Evolutionary conservation across 2,329 filamentous ascomycete genomes (phyloP), one percentile per base, ranked within the genome.

Genomic region (Apiospora phragmitis): DNA sequence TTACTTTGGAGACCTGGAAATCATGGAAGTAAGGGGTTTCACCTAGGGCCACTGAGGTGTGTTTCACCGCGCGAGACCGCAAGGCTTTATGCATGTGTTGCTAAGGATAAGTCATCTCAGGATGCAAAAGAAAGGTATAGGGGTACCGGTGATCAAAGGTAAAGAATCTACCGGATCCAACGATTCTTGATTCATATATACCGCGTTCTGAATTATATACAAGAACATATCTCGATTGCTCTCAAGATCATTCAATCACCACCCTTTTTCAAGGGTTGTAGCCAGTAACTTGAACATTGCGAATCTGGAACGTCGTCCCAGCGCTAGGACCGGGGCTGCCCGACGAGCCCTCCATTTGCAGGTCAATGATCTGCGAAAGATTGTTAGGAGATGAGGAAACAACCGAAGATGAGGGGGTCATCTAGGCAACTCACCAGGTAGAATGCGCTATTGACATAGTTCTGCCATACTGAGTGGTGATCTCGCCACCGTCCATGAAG

Each of bases 381-480:
- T n/a, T 26, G 24, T 49, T 62, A 62, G 55, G 9, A n/a, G 16
- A 5, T 11, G 51, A n/a, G 32, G 9, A 21, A n/a, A n/a, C 18
- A 62, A 9, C 29, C 12, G 8, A n/a, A 3, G 9, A 6, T 35
- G 21, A 12, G 8, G 9, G 16, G 18, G 7, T n/a, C 2, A 62
- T 38, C 7, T 68, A 43, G 73, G 68, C 4, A 1, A 47, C 38
- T 32, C 49, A 77, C 81, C 79, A 85, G 72, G 68, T 82, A 84
- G 78, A 86, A 80, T 0, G 82, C 76, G 76, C 86, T 81, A 4
- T 85, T 86, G 7, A 87, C 81, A 75, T 84, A 88, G 0, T 81
- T 83, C 21, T 81, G 0, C 86, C 88, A 55, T 83, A 81, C 75
- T 89, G 87, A 3, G 83, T 87, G 29, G 84, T 81, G 9, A 88